Evolutionary conservation across 148 eudicot species (phyloP).

Genomic region (Hydrangea macrophylla): DNA sequence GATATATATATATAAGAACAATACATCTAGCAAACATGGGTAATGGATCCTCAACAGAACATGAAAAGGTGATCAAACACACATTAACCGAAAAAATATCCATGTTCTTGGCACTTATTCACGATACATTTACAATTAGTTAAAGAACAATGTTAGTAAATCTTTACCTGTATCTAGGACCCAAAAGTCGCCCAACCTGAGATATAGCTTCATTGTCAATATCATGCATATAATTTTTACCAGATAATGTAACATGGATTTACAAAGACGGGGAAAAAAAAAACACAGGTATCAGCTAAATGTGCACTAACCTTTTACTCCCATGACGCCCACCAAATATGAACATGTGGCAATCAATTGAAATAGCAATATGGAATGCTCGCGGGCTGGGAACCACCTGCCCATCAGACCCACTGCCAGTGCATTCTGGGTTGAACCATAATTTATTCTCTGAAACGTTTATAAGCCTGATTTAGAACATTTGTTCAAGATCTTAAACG

Average conservation of each 20-base stretch:
- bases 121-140: neutral
- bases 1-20: too few species aligned
- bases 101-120: neutral
- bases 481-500: neutral
- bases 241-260: neutral
- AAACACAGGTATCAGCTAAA: neutral
- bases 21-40: too few species aligned
- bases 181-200: conserved; percentile 99
- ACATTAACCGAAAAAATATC: conserved; percentile 3
- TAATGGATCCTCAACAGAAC: conserved; percentile 3
- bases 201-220: conserved; percentile 11
- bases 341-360: conserved; percentile 97
- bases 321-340: conserved; percentile 93
- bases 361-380: conserved; percentile 88
- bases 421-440: conserved; percentile 97
- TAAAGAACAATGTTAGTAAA: neutral
- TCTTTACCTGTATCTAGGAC: conserved; percentile 87
- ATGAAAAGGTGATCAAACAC: conserved; percentile 5
- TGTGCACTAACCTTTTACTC: conserved; percentile 55
- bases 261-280: too few species aligned
- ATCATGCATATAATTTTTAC: neutral
- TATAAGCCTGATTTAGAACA: conserved; percentile 3
- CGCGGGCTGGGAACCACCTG: conserved; percentile 88
- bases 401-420: conserved; percentile 75
- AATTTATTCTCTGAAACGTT: conserved; percentile 64